Conservation (phyloP, 2,329 filamentous ascomycete species). For the Beauveria medogensis region DNA sequence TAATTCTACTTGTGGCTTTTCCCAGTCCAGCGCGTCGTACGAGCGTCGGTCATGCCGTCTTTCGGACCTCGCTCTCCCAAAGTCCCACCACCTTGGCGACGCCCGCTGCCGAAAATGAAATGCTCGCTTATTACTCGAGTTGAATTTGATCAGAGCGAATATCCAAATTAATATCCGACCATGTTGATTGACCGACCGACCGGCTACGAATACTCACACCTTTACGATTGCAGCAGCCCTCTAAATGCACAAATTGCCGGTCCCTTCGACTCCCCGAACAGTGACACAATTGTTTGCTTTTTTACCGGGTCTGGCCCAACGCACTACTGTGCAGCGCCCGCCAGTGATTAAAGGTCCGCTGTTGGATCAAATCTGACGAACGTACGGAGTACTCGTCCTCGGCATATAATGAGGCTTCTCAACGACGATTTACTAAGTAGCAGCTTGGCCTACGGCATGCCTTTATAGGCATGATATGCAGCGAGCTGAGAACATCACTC, state of each 20-base stretch:
- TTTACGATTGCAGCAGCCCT: neutral
- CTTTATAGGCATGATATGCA: neutral
- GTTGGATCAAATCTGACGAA: too few relatives aligned
- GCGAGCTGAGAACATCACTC: neutral
- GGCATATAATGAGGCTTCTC: neutral
- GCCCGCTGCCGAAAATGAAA: constrained; percentile 1
- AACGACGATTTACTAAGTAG: neutral
- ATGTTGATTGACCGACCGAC: neutral
- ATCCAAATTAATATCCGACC: neutral
- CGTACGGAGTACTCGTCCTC: too few relatives aligned
- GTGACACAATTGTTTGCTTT: too few relatives aligned
- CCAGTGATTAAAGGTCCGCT: too few relatives aligned
- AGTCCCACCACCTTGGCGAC: neutral
- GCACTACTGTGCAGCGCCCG: too few relatives aligned
- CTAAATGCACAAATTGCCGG: neutral
- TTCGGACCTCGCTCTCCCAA: neutral
- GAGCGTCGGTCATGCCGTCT: constrained; percentile 6
- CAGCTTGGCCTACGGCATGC: neutral
- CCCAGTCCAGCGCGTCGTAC: neutral
- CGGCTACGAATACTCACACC: neutral
- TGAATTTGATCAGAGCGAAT: neutral
- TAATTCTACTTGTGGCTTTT: neutral
- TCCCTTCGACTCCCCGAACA: too few relatives aligned
- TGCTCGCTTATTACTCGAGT: neutral
- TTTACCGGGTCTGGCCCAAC: too few relatives aligned